Evolutionary conservation across 1,284 basidiomycete species (phyloP).

Genomic region (Caloboletus firmus): DNA sequence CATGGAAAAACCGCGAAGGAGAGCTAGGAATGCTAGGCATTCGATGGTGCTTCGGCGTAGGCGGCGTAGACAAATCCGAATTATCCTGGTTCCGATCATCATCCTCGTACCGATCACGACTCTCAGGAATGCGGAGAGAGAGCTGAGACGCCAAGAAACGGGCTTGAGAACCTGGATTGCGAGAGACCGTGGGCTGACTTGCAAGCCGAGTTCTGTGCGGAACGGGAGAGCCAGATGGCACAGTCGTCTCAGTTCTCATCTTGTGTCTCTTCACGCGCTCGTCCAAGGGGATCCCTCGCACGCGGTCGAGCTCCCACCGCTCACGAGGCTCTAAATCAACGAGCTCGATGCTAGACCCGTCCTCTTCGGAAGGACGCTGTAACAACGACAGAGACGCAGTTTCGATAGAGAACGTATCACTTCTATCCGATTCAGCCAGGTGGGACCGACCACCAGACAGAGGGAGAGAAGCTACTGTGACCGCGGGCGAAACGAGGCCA

Average conservation of each 20-base stretch:
- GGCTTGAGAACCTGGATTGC: slow-evolving; percentile 31
- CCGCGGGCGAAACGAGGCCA: slow-evolving; percentile 23
- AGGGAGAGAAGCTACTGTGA: slow-evolving; percentile 31
- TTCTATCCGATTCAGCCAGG: slow-evolving; percentile 22
- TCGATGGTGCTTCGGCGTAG: slow-evolving; percentile 34
- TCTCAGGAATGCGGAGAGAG: slow-evolving; percentile 35
- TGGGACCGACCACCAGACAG: slow-evolving; percentile 10
- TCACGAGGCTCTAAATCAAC: slow-evolving; percentile 34
- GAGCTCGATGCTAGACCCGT: slow-evolving; percentile 32
- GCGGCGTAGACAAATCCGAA: slow-evolving; percentile 33
- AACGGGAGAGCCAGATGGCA: slow-evolving; percentile 7
- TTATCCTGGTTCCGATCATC: slow-evolving; percentile 33
- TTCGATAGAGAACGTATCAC: slow-evolving; percentile 27
- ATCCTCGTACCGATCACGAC: slow-evolving; percentile 33
- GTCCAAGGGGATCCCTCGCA: slow-evolving; percentile 30
- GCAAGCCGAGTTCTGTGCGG: slow-evolving; percentile 29
- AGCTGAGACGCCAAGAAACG: slow-evolving; percentile 35
- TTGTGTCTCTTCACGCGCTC: slow-evolving; percentile 32
- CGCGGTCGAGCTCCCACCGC: slow-evolving; percentile 35
- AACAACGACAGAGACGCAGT: slow-evolving; percentile 14
- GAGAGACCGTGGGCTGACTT: slow-evolving; percentile 34
- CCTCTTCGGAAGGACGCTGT: slow-evolving; percentile 23
- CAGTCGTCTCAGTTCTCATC: slow-evolving; percentile 12
- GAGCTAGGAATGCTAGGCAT: slow-evolving; percentile 34
- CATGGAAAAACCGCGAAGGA: slow-evolving; percentile 34